Conservation (phyloP, 768 basidiomycete genomes). For the Crepidotus variabilis region DNA sequence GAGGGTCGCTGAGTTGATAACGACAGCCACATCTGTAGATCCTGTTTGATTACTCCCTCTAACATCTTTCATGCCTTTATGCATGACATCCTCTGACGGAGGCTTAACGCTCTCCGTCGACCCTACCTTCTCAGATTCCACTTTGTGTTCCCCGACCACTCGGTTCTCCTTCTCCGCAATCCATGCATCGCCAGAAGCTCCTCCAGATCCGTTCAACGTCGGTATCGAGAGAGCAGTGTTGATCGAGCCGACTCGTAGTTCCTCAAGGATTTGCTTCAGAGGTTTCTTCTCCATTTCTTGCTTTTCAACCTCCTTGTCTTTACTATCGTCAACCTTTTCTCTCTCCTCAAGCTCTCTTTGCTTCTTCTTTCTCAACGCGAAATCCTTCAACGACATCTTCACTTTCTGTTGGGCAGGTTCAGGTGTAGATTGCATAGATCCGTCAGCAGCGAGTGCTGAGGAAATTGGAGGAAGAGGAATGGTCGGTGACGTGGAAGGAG, state of each 20-base stretch:
- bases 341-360: constrained; percentile 18
- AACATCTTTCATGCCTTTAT: too few species aligned
- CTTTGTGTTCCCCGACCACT: neutral
- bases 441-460: neutral
- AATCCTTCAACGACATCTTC: constrained; percentile 58
- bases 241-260: neutral
- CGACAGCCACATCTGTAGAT: too few species aligned
- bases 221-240: neutral
- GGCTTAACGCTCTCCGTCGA: too few species aligned
- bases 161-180: neutral
- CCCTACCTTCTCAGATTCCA: neutral
- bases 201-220: neutral
- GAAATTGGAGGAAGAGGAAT: neutral
- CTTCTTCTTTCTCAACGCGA: constrained; percentile 51
- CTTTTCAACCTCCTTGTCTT: constrained; percentile 1
- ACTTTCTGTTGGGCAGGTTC: constrained; percentile 28
- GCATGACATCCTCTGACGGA: too few species aligned
- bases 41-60: too few species aligned
- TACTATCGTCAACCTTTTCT: constrained; percentile 1
- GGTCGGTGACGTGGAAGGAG: neutral
- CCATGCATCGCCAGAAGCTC: neutral
- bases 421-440: neutral
- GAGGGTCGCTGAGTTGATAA: too few species aligned
- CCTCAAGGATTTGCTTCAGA: neutral
- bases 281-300: constrained; percentile 1